These are phyloP conservation scores for Raffaelea arxii DNA, from an alignment of 2,329 filamentous ascomycete species.

Conservation along the genomic window DNA sequence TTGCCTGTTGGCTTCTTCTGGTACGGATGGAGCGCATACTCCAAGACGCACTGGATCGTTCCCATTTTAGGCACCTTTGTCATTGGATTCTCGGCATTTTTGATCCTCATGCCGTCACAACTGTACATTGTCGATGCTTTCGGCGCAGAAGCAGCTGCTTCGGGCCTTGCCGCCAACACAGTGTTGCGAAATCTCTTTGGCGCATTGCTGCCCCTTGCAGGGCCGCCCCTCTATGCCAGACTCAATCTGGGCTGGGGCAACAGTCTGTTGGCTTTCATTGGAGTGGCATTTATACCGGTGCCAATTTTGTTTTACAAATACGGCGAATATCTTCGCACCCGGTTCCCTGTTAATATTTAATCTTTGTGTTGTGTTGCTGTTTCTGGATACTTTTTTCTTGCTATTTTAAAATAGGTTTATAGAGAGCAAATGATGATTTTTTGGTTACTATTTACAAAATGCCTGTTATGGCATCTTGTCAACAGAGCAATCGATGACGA, in stretches of 20 bases:
- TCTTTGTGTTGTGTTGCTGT: too few relatives aligned
- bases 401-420: too few relatives aligned
- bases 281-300: conserved; percentile 36
- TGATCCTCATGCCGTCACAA: neutral
- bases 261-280: conserved; percentile 26
- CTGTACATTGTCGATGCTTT: conserved; percentile 53
- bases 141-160: conserved; percentile 40
- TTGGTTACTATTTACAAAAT: too few relatives aligned
- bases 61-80: conserved; percentile 36
- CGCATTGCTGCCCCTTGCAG: conserved; percentile 46
- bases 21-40: conserved; percentile 41
- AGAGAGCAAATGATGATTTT: too few relatives aligned
- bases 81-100: neutral
- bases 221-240: conserved; percentile 42
- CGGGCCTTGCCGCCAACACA: conserved; percentile 50
- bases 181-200: conserved; percentile 44
- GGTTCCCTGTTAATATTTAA: too few relatives aligned
- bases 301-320: conserved; percentile 47
- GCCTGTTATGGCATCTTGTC: too few relatives aligned
- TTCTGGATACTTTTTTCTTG: too few relatives aligned
- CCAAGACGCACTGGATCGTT: conserved; percentile 39
- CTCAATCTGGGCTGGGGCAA: conserved; percentile 38
- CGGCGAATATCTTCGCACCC: too few relatives aligned
- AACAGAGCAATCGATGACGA: too few relatives aligned
- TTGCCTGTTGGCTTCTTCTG: conserved; percentile 39